Conservation (phyloP, 2,329 filamentous ascomycete species). For the Stenocarpella maydis region DNA sequence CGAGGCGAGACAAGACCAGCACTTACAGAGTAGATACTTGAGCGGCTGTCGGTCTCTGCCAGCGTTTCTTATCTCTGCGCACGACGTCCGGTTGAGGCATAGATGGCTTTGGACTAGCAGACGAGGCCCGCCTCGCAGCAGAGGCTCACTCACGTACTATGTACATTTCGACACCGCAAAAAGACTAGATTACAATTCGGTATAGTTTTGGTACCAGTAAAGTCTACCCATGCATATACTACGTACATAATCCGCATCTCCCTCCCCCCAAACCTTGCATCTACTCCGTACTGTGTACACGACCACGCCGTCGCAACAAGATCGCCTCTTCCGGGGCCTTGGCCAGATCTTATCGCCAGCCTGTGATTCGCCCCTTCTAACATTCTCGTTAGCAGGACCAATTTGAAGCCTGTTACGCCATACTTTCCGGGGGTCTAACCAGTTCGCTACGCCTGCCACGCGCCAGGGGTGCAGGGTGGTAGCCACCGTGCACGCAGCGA, state of each 20-base stretch:
- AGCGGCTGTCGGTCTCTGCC: not conserved
- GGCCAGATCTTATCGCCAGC: slow-evolving; percentile 31
- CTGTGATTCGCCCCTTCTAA: slow-evolving; percentile 20
- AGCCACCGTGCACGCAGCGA: too few species aligned
- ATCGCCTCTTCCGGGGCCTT: slow-evolving; percentile 3
- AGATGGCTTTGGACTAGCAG: not conserved
- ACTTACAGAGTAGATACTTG: too few species aligned
- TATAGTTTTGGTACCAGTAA: too few species aligned
- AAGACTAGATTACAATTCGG: not conserved
- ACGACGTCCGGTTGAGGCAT: not conserved
- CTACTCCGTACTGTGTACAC: not conserved
- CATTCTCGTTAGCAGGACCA: slow-evolving; percentile 28
- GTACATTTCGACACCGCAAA: not conserved
- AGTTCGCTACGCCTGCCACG: not conserved
- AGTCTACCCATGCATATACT: too few species aligned
- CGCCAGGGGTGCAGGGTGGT: not conserved
- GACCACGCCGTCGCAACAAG: too few species aligned
- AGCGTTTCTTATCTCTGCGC: not conserved
- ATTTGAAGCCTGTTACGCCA: slow-evolving; percentile 33
- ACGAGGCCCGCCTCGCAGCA: not conserved
- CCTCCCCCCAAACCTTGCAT: not conserved
- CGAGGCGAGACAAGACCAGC: not conserved
- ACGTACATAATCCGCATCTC: not conserved
- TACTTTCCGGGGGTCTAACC: slow-evolving; percentile 25
- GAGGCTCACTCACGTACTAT: too few species aligned